A percentile compares a stretch with the other conserved stretches of the same genome.
Evolutionary conservation across 331 rosid genomes (phyloP).

Genomic region (Pyrus hybrid): DNA sequence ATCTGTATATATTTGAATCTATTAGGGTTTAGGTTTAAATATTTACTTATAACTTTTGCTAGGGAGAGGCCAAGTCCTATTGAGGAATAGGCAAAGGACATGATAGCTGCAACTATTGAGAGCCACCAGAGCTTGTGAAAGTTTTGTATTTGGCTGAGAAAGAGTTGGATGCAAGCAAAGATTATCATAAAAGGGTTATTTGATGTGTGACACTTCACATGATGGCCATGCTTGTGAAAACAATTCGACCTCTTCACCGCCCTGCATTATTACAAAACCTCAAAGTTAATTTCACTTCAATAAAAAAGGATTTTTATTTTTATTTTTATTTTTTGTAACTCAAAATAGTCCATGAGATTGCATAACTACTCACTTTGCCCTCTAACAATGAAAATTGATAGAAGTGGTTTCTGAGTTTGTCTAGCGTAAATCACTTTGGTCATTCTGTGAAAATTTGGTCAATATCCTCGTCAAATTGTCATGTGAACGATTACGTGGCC

Average conservation of each 20-base stretch:
- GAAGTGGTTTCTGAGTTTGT: no score
- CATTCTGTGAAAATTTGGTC: no score
- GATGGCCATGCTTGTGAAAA: conserved; percentile 73
- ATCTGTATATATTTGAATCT: background rate
- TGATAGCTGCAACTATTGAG: conserved; percentile 84
- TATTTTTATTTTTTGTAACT: no score
- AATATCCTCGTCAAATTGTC: no score
- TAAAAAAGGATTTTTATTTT: no score
- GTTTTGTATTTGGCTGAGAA: conserved; percentile 80
- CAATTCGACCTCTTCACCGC: conserved; percentile 88
- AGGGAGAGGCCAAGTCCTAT: conserved; percentile 85
- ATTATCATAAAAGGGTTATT: conserved; percentile 65
- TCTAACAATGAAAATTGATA: no score
- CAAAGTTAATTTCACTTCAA: background rate
- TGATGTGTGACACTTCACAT: conserved; percentile 44
- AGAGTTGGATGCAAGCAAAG: conserved; percentile 61
- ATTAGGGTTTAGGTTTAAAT: background rate
- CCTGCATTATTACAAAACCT: conserved; percentile 24
- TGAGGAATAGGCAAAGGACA: conserved; percentile 87
- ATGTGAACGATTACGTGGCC: no score
- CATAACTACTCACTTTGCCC: no score
- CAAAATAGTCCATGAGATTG: no score
- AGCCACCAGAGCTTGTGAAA: conserved; percentile 89
- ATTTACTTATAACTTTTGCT: conserved; percentile 55
- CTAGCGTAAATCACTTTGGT: no score